Evolutionary conservation across 139 green algal genomes (phyloP).

Genomic region (Micractinium conductrix): DNA sequence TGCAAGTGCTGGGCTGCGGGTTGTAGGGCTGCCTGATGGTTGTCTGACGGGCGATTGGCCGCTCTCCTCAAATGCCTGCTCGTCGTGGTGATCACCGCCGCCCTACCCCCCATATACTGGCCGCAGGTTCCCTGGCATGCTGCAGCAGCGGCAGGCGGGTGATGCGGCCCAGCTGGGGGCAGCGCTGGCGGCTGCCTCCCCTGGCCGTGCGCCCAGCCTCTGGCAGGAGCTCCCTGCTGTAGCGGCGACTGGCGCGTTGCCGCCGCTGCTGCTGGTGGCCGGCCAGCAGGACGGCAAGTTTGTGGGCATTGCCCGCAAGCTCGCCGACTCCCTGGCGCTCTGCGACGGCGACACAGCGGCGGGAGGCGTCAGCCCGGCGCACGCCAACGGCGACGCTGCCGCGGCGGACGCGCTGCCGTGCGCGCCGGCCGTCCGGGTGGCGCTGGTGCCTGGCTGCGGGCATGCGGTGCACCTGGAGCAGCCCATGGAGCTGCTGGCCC

Average conservation of each 20-base stretch:
- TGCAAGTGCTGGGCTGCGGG: neutral
- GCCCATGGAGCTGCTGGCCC: constrained; percentile 53
- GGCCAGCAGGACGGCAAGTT: constrained; percentile 77
- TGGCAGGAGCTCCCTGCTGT: constrained; percentile 44
- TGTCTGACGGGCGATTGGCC: neutral
- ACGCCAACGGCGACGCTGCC: too few relatives aligned
- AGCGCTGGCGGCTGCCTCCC: constrained; percentile 61
- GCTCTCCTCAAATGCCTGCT: neutral
- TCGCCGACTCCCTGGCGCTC: neutral
- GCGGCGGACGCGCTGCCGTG: neutral
- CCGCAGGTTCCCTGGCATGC: constrained; percentile 50
- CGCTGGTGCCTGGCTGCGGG: constrained; percentile 50
- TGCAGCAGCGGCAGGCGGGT: constrained; percentile 15
- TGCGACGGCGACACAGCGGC: too few relatives aligned
- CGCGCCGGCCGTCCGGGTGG: constrained; percentile 9
- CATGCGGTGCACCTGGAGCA: constrained; percentile 77
- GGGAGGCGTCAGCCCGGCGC: too few relatives aligned
- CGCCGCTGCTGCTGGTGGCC: constrained; percentile 61
- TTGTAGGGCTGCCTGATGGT: neutral
- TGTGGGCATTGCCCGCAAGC: constrained; percentile 49
- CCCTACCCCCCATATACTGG: neutral
- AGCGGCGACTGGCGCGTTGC: constrained; percentile 22
- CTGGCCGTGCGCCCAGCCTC: constrained; percentile 46
- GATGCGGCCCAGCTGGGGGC: constrained; percentile 34
- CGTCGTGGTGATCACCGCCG: neutral